A percentile compares a stretch with the other conserved stretches of the same genome.
These are phyloP conservation scores for Lentinula detonsa DNA, from an alignment of 768 basidiomycete species.

Conservation along the genomic window DNA sequence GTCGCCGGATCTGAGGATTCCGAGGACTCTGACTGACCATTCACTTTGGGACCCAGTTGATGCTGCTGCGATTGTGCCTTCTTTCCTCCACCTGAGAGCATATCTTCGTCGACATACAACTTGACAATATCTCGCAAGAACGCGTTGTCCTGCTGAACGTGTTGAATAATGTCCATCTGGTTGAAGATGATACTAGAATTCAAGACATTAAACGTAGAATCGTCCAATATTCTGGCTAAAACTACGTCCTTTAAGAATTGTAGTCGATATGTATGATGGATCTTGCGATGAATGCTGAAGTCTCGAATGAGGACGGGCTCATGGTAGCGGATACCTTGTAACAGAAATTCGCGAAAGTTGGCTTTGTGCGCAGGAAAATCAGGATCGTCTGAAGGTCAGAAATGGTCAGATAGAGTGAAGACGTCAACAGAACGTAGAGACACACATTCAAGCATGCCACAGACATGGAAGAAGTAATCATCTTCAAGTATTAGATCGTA, in stretches of 20 bases:
- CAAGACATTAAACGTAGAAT: conserved; percentile 94
- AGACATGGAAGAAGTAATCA: conserved; percentile 85
- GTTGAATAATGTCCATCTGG: conserved; percentile 94
- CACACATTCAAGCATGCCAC: conserved; percentile 95
- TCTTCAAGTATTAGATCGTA: conserved; percentile 95
- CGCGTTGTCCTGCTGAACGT: conserved; percentile 71
- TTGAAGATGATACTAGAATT: conserved; percentile 98
- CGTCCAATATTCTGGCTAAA: conserved; percentile 89
- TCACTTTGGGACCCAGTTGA: conserved; percentile 18
- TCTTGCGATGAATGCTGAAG: conserved; percentile 69
- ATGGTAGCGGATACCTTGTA: conserved; percentile 77
- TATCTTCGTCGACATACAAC: conserved; percentile 69
- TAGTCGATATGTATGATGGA: conserved; percentile 95
- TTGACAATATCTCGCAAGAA: conserved; percentile 77
- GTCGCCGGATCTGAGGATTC: conserved; percentile 18
- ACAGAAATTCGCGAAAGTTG: conserved; percentile 91
- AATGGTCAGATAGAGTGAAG: conserved; percentile 5
- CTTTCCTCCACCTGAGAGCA: conserved; percentile 39
- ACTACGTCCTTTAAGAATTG: conserved; percentile 99
- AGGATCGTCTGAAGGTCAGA: conserved; percentile 71
- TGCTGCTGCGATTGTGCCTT: conserved; percentile 18
- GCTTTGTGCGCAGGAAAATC: conserved; percentile 97
- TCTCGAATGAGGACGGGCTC: conserved; percentile 86
- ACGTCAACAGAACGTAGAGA: conserved; percentile 8
- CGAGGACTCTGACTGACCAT: conserved; percentile 28